These are phyloP conservation scores for Calamus simplicifolius DNA, from an alignment of 176 grass and related monocot species.

Conservation along the genomic window DNA sequence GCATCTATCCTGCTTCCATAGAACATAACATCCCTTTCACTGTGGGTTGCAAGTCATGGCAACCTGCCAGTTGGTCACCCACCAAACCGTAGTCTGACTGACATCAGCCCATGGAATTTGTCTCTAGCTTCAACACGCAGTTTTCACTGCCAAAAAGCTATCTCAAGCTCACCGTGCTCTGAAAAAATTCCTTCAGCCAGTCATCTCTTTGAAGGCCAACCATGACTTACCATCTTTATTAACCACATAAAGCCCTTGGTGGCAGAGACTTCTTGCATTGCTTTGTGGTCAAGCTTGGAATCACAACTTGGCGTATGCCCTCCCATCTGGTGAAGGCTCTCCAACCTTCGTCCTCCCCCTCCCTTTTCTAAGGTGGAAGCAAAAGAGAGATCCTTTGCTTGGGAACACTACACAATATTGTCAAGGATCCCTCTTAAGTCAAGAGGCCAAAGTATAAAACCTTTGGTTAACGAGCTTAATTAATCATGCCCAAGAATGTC, in stretches of 20 bases:
- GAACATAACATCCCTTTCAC: too few relatives aligned
- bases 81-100: too few relatives aligned
- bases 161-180: neutral
- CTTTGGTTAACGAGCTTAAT: slow-evolving; percentile 23
- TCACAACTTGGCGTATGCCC: slow-evolving; percentile 18
- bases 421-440: slow-evolving; percentile 24
- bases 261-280: slow-evolving; percentile 2
- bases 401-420: slow-evolving; percentile 4
- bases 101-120: neutral
- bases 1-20: too few relatives aligned
- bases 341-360: slow-evolving; percentile 17
- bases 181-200: neutral
- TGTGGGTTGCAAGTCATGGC: too few relatives aligned
- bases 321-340: slow-evolving; percentile 33
- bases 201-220: neutral
- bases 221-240: slow-evolving; percentile 6
- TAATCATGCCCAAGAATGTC: slow-evolving; percentile 37
- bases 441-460: slow-evolving; percentile 27
- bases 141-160: slow-evolving; percentile 5
- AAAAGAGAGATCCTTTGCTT: slow-evolving; percentile 31
- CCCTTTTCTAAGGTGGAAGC: slow-evolving; percentile 29
- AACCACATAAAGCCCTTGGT: neutral
- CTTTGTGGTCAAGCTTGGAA: slow-evolving; percentile 41
- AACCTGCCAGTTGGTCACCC: too few relatives aligned
- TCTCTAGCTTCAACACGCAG: neutral